Evolutionary conservation across 805 yeast genomes (phyloP).

Genomic region (Pichia ethanolica): DNA sequence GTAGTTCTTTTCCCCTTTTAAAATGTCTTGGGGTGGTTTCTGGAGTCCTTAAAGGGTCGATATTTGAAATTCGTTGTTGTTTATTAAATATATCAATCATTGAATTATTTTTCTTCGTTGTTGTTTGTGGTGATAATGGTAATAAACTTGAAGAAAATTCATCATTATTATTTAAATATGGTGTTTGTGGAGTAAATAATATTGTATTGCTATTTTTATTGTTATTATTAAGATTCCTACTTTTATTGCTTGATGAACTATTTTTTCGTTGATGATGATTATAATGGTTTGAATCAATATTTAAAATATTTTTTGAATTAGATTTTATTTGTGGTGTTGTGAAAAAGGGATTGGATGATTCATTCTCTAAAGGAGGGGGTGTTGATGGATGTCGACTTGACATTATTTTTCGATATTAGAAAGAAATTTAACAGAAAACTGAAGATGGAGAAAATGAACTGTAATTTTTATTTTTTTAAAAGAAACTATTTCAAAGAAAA

Average conservation of each 20-base stretch:
- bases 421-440: no score
- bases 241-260: neutral
- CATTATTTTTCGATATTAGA: neutral
- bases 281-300: neutral
- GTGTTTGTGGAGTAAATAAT: conserved; percentile 11
- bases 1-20: no score
- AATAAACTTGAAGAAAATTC: neutral
- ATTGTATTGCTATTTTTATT: neutral
- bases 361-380: conserved; percentile 15
- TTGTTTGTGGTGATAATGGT: conserved; percentile 11
- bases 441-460: no score
- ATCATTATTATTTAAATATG: conserved; percentile 4
- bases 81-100: conserved; percentile 1
- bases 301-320: neutral
- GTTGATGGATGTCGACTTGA: conserved; percentile 19
- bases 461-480: no score
- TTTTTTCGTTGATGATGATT: neutral
- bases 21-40: conserved; percentile 12
- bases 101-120: neutral
- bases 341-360: neutral
- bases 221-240: neutral
- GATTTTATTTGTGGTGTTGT: conserved; percentile 1
- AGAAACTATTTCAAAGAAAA: no score
- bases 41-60: conserved; percentile 10
- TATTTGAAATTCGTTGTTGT: neutral